phyloP scores from a whole-genome alignment of 2,329 filamentous ascomycete species.

The Amylocarpus encephaloides region DNA sequence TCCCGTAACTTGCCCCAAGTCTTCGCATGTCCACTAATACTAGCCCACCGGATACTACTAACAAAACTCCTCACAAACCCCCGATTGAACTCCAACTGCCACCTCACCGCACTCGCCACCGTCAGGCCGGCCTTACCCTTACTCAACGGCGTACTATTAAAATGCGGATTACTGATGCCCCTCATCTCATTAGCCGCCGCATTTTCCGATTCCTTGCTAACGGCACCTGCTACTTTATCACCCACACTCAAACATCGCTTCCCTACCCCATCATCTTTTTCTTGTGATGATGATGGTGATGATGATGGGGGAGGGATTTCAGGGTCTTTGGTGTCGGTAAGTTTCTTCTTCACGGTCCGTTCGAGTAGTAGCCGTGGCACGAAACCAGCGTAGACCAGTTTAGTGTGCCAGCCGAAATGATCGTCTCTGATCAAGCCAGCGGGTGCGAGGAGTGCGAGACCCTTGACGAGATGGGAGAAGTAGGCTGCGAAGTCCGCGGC shows the following conservation, averaged over 20 bases:
- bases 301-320: too few species aligned
- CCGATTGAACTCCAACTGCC: conserved; percentile 50
- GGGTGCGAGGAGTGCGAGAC: conserved; percentile 71
- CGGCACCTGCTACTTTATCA: conserved; percentile 2
- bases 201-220: conserved; percentile 8
- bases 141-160: conserved; percentile 19
- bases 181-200: conserved; percentile 15
- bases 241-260: neutral
- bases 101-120: conserved; percentile 38
- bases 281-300: too few species aligned
- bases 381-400: conserved; percentile 48
- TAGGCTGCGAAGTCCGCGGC: conserved; percentile 62
- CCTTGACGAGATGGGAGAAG: conserved; percentile 61
- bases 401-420: conserved; percentile 44
- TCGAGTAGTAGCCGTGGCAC: conserved; percentile 43
- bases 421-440: conserved; percentile 61
- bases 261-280: too few species aligned
- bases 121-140: conserved; percentile 17
- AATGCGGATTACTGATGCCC: conserved; percentile 13
- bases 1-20: conserved; percentile 42
- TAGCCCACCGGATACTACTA: conserved; percentile 48
- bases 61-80: conserved; percentile 57
- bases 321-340: conserved; percentile 1
- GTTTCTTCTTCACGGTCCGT: conserved; percentile 11
- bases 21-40: conserved; percentile 46